Base-by-base conservation (phyloP, 768 basidiomycete genomes). In the Gelatoporia subvermispora region DNA sequence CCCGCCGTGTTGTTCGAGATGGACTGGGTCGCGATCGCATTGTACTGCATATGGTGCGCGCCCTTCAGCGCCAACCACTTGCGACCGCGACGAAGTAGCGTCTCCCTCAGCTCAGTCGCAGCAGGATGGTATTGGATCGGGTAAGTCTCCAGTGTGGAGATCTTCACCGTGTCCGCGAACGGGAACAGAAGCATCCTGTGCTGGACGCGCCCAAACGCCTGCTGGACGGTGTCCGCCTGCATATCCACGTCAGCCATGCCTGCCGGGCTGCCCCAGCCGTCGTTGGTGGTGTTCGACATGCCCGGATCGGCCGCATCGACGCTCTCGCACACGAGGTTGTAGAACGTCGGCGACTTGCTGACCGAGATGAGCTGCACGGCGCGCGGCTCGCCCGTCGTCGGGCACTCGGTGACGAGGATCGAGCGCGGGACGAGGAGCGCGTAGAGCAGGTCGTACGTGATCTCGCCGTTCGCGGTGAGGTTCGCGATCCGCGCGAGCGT, bases 371-470 rank as follows among this genome's bases (percentile, higher is more conserved):
- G 66, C 45, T 71, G 67, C 59, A 81, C 73, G 3, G 79, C 69
- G 22, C 78, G 72, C 0, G 73, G 74, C 21, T 74, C 74, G 17
- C 74, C 76, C 0, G 79, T 81, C 40, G 74, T 65, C 16, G 74
- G 68, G 61, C 81, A 81, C 10, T 60, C 67, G 1, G 74, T 72
- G 28, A 78, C 70, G 59, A 83, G 65, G 47, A 77, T 60, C 5
- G 74, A 68, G 35, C 75, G 68, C 0, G 81, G 81, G 23, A 79
- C 69, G 41, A 82, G 67, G 56, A 85, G 70, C 13, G 75, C 68
- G 57, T 78, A 76, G 42, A 84, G 68, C 28, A 78, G 67, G 11
- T 76, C 73, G 55, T 71, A 82, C 3, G 76, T 77, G 54, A 83
- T 82, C 58, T 84, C 81, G 11, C 67, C 69, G 51, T 82, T 77